Base-by-base conservation (phyloP, 108 stramenopile genomes). In the Skeletonema tropicum region DNA sequence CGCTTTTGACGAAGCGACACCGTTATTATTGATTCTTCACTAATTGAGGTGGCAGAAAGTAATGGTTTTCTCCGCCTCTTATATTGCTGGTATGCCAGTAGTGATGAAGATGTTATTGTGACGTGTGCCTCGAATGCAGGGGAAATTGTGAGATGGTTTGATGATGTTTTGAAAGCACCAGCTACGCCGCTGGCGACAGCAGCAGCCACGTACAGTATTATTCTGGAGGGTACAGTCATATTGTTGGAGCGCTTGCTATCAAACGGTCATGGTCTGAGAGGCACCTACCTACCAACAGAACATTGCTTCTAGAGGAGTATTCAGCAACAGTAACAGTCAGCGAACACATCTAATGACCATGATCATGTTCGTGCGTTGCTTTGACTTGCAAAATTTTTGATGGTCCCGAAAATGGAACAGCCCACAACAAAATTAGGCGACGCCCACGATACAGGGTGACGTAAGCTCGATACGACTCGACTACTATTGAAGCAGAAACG, bases 81-180 rank as follows among this genome's bases (percentile, higher is more conserved):
- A 8, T 55, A 55, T 55, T 55, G 52, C 23, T 55, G 52, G 52
- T 55, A 55, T 23, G 49, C 49, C 17, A 52, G 46, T 9, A 48
- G 49, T 23, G 49, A 52, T 23, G 42, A 45, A n/a, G 38, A 12
- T 39, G 38, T 39, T 39, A 15, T 45, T 10, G 19, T n/a, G 7
- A 3, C 21, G 23, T 23, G 21, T 23, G 52, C 52, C 19, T 55
- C 15, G 9, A 0, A 23, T 23, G 52, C 25, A 5, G 52, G 9
- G 1, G 52, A 55, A n/a, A 55, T 55, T 55, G 52, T 55, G 6
- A 23, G 23, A 55, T 55, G 23, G 23, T 55, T 55, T 55, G 52
- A 9, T 55, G 52, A 55, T 25, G 52, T 17, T 55, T 55, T 55
- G 52, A 55, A 55, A 23, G 52, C 52, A 55, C 9, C 23, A 8